Evolutionary conservation across 306 rosid species (phyloP), one percentile per base, ranked within the genome.

Genomic region (Crataegus laevigata): DNA sequence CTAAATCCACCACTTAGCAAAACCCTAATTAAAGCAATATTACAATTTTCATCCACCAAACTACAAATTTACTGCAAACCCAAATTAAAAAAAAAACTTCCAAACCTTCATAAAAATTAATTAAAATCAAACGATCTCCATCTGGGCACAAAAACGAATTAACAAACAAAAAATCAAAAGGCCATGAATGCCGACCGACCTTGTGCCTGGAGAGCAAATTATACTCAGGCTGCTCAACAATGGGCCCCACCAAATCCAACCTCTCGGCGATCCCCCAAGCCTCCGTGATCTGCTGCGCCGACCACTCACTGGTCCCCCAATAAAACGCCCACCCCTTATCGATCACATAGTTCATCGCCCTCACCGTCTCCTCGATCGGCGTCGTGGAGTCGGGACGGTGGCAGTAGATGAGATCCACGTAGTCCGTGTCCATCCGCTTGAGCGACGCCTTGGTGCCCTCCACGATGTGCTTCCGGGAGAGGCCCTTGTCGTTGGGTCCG

Each of bases 231-330:
- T 96, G 99, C 82, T 96, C 99, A n/a, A 92, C 99, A 55, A 92
- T 26, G 0, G 99, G 99, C 0, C 98, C 99, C 13, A 96, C 78
- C 71, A 96, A 77, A 63, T 96, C 99, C 78, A 96, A 78, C 40
- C 87, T 65, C 19, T 90, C 74, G 13, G 98, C 98, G 1, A 96
- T 62, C 1, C 93, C 88, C 92, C 96, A 96, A 15, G 99, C 99
- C 76, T 96, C 98, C 0, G 99, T 96, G 84, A 96, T 89, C 93
- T 96, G 99, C 77, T 96, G 98, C 6, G 98, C 90, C 2, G 98
- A 88, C 99, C 99, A 96, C 80, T 96, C 98, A 54, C 99, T 96
- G 6, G 99, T 96, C 0, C 99, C 99, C 99, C 99, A 96, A 54
- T 96, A 92, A 74, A 96, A 96, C 0, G 99, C 99, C 96, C 89